These are phyloP conservation scores for Chenopodium formosanum DNA, from an alignment of 148 eudicot genomes.

Conservation along the genomic window DNA sequence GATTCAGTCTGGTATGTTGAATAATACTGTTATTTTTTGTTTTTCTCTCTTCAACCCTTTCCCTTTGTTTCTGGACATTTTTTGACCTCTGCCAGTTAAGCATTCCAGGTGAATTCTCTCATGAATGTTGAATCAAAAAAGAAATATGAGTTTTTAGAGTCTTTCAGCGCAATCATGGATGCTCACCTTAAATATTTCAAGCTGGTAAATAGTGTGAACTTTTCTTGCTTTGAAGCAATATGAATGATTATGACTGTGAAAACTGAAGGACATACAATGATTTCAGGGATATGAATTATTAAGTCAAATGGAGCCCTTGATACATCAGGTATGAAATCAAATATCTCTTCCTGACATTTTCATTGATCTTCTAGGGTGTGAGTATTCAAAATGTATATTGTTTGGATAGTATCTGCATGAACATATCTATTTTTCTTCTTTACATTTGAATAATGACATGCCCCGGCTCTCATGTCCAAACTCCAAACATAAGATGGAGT, in stretches of 20 bases:
- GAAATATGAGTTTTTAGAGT: slow-evolving; percentile 90
- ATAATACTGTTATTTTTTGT: slow-evolving; percentile 10
- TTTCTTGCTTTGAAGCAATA: slow-evolving; percentile 4
- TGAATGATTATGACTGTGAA: slow-evolving; percentile 7
- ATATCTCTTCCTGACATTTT: not conserved
- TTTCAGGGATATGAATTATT: slow-evolving; percentile 83
- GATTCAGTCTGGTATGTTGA: slow-evolving; percentile 78
- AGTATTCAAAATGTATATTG: too few species aligned
- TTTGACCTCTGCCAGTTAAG: slow-evolving; percentile 40
- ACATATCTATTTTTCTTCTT: not conserved
- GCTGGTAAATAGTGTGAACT: slow-evolving; percentile 46
- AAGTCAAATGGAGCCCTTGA: slow-evolving; percentile 88
- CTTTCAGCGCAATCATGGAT: slow-evolving; percentile 95
- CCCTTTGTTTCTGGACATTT: slow-evolving; percentile 7
- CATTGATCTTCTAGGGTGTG: not conserved
- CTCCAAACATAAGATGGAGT: not conserved
- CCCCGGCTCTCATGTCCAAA: not conserved
- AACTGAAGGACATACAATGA: slow-evolving; percentile 22
- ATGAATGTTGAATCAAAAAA: slow-evolving; percentile 86
- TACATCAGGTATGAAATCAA: slow-evolving; percentile 67
- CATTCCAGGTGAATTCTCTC: slow-evolving; percentile 84
- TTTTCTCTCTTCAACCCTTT: not conserved
- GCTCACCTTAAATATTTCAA: slow-evolving; percentile 93
- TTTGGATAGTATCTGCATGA: not conserved
- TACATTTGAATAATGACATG: not conserved